Percentiles rank a stretch among this genome's conserved stretches.
Evolutionary conservation across 495 filamentous ascomycete species (phyloP).

Genomic region (Penicillium argentinense): DNA sequence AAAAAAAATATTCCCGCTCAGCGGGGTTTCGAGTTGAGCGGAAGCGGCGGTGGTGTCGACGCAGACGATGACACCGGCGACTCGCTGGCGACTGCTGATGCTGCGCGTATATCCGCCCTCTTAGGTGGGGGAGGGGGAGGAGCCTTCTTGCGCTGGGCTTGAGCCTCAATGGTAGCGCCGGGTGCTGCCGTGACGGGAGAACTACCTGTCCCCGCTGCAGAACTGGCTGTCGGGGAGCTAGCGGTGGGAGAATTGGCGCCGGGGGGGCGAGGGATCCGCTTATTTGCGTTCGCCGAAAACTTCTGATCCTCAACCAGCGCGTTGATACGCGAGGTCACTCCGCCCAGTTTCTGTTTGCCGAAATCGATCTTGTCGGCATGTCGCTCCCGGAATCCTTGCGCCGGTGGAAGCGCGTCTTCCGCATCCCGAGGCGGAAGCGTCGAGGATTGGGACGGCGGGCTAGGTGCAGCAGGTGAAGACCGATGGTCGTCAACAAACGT

Average conservation of each 20-base stretch:
- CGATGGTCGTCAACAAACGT: slow-evolving; percentile 36
- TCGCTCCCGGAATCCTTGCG: slow-evolving; percentile 41
- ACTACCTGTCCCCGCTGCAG: no score
- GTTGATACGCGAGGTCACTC: slow-evolving; percentile 39
- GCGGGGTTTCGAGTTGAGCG: slow-evolving; percentile 44
- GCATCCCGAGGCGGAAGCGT: slow-evolving; percentile 1
- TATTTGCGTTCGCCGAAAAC: slow-evolving; percentile 29
- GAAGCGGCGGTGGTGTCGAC: slow-evolving; percentile 41
- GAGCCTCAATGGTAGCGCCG: slow-evolving; percentile 14
- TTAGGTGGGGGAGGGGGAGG: slow-evolving; percentile 71
- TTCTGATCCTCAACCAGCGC: slow-evolving; percentile 34
- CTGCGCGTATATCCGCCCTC: slow-evolving; percentile 45
- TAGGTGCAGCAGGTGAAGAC: slow-evolving; percentile 32
- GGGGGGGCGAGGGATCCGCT: slow-evolving; percentile 31
- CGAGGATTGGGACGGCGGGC: slow-evolving; percentile 3
- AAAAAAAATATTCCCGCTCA: slow-evolving; percentile 34
- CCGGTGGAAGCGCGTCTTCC: not conserved
- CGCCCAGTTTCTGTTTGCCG: slow-evolving; percentile 58
- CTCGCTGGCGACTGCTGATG: slow-evolving; percentile 20
- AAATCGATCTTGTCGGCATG: slow-evolving; percentile 62
- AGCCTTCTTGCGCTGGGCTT: slow-evolving; percentile 57
- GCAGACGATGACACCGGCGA: slow-evolving; percentile 16
- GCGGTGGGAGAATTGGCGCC: slow-evolving; percentile 15
- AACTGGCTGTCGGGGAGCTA: slow-evolving; percentile 1
- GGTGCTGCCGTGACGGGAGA: not conserved